Percentiles rank a stretch among this genome's conserved stretches.
These are phyloP conservation scores for Cyberlindnera nakhonratchasimensis DNA, from an alignment of 805 yeast genomes.

Conservation along the genomic window DNA sequence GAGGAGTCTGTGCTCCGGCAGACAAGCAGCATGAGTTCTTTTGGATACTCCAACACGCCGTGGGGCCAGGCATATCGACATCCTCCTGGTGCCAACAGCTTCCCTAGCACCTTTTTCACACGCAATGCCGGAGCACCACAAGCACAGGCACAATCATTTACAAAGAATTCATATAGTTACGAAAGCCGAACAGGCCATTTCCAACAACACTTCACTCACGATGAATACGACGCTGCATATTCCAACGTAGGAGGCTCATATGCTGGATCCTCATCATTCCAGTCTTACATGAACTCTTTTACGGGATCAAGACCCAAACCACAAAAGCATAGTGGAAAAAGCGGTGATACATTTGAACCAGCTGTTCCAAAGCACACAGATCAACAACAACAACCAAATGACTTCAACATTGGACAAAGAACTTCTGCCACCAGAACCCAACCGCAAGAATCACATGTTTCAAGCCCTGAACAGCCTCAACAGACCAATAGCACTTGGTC, in stretches of 20 bases:
- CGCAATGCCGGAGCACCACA: no score
- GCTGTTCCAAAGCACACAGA: neutral
- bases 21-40: no score
- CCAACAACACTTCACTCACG: neutral
- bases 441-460: no score
- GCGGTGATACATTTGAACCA: neutral
- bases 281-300: neutral
- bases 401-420: neutral
- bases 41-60: no score
- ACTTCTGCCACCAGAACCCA: neutral
- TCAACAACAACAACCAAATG: neutral
- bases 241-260: slow-evolving; percentile 1
- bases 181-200: no score
- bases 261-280: neutral
- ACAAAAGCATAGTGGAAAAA: slow-evolving; percentile 1
- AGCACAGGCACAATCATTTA: no score
- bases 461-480: neutral
- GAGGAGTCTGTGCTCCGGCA: no score
- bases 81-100: no score
- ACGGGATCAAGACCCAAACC: slow-evolving; percentile 7
- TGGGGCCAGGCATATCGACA: no score
- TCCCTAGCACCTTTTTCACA: no score
- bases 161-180: no score
- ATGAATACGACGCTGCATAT: slow-evolving; percentile 1
- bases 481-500: neutral